Conservation (phyloP, 106 monocot species). For the Platanthera zijinensis region DNA sequence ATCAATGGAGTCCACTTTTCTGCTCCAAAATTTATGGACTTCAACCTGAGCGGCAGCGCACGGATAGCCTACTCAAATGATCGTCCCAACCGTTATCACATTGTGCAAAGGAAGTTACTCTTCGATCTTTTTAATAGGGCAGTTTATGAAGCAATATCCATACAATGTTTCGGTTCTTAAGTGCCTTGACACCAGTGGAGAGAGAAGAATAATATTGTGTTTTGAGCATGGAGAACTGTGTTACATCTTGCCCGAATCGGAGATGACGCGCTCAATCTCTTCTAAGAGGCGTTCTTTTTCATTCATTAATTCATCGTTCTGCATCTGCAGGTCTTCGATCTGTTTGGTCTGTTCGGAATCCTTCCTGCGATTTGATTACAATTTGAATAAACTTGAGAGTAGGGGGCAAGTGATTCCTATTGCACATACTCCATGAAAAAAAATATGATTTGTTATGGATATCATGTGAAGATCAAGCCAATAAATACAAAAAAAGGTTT, state of each 20-base stretch:
- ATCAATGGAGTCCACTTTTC: not conserved
- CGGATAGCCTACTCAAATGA: not conserved
- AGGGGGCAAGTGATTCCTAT: not conserved
- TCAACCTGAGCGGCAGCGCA: not conserved
- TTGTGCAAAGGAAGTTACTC: not conserved
- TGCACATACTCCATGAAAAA: not conserved
- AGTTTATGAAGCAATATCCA: not conserved
- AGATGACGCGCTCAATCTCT: slow-evolving; percentile 41
- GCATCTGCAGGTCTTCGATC: slow-evolving; percentile 42
- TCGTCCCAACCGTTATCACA: not conserved
- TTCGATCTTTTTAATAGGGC: not conserved
- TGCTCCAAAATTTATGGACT: not conserved
- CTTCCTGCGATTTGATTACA: slow-evolving; percentile 28
- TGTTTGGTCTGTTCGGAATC: slow-evolving; percentile 53
- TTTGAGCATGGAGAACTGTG: not conserved
- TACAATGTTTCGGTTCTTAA: not conserved
- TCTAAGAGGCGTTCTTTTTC: slow-evolving; percentile 35
- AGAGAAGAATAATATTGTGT: not conserved
- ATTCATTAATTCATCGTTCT: slow-evolving; percentile 35
- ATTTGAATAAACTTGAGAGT: not conserved
- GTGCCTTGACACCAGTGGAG: not conserved
- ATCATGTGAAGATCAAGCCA: too few relatives aligned
- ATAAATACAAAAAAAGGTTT: too few relatives aligned
- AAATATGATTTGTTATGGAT: too few relatives aligned
- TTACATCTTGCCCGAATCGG: slow-evolving; percentile 20